Evolutionary conservation across 306 rosid species (phyloP).

Genomic region (Mimosa pudica): DNA sequence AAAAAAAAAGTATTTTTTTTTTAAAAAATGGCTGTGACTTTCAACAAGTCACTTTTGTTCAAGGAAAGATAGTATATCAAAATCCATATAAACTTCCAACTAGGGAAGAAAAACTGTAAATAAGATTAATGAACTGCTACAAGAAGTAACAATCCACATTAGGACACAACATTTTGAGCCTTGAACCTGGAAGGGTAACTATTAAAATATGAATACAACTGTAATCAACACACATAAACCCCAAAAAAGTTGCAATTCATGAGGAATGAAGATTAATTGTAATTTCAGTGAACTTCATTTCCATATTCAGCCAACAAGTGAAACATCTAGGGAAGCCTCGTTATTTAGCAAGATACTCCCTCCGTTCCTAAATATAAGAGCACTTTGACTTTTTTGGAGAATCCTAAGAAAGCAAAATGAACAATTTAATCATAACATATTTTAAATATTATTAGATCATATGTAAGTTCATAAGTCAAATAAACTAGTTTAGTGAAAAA

Average conservation of each 20-base stretch:
- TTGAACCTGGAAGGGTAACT: background rate
- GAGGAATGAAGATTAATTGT: constrained; percentile 9
- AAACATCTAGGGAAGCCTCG: constrained; percentile 1
- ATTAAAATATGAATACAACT: background rate
- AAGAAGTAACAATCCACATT: background rate
- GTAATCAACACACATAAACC: too few relatives aligned
- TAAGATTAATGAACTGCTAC: background rate
- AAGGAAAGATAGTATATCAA: constrained; percentile 6
- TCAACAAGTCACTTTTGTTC: background rate
- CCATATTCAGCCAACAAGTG: background rate
- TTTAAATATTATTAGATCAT: too few relatives aligned
- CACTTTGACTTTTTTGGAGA: too few relatives aligned
- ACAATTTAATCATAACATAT: too few relatives aligned
- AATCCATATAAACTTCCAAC: constrained; percentile 18
- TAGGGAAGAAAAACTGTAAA: constrained; percentile 1
- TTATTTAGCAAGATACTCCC: background rate
- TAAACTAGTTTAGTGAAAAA: too few relatives aligned
- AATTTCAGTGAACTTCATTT: background rate
- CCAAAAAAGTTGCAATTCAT: background rate
- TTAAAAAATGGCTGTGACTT: constrained; percentile 11
- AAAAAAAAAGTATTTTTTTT: background rate
- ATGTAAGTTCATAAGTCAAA: too few relatives aligned
- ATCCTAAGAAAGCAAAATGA: too few relatives aligned
- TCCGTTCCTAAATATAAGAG: too few relatives aligned
- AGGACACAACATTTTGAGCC: background rate